A percentile compares a stretch with the other conserved stretches of the same genome.
These are phyloP conservation scores for Niveomyces coronatus DNA, from an alignment of 2,329 filamentous ascomycete genomes.

Conservation along the genomic window DNA sequence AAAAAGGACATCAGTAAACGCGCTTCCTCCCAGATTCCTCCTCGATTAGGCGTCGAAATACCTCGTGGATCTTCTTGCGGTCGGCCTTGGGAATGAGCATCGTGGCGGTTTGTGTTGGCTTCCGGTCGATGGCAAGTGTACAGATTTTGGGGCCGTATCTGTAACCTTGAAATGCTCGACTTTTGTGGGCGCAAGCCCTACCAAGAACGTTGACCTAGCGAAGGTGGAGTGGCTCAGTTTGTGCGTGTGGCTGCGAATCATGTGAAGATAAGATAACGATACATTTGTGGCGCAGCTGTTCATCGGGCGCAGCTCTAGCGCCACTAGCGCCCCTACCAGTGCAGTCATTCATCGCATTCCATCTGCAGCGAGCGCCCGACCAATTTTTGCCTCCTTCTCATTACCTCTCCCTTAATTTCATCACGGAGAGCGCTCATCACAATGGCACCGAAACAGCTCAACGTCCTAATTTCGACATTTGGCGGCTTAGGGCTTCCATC, in stretches of 20 bases:
- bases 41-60: constrained; percentile 20
- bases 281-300: not conserved
- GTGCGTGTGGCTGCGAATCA: constrained; percentile 20
- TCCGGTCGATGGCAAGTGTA: constrained; percentile 41
- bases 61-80: constrained; percentile 99
- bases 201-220: constrained; percentile 24
- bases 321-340: not conserved
- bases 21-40: not conserved
- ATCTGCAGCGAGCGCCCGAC: too few relatives aligned
- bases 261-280: constrained; percentile 21
- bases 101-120: constrained; percentile 47
- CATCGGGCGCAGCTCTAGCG: not conserved
- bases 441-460: constrained; percentile 54
- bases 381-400: too few relatives aligned
- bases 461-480: constrained; percentile 78
- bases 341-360: not conserved
- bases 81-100: constrained; percentile 99
- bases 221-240: constrained; percentile 22
- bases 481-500: constrained; percentile 70
- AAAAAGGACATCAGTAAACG: constrained; percentile 11
- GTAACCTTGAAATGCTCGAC: constrained; percentile 33
- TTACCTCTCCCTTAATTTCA: too few relatives aligned
- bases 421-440: not conserved
- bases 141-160: constrained; percentile 26
- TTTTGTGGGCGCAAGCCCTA: constrained; percentile 37